Evolutionary conservation across 164 flowering plant species (phyloP), one percentile per base, ranked within the genome.

Genomic region (Buxus sempervirens): DNA sequence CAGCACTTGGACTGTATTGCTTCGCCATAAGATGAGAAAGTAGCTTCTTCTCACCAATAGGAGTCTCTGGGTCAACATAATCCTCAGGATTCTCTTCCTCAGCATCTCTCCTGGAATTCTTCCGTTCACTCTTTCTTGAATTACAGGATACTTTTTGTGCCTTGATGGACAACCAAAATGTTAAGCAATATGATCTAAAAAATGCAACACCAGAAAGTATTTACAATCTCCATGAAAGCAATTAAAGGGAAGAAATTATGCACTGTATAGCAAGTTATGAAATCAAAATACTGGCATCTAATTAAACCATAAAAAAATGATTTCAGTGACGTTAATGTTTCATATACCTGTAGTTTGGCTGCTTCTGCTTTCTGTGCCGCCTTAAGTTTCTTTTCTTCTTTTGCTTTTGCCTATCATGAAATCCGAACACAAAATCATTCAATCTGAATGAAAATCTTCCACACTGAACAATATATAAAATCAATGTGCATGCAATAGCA

Each of bases 11-110:
- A 79, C 72, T 86, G 74, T 84, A 96, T 59, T 86, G 89, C 70
- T 93, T 89, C 49, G 99, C 97, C 90, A 93, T 91, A 64, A 85
- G 86, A 58, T 54, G 59, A 63, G 99, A 90, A 60, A 96, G 90
- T 19, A 20, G 73, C 67, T 96, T 96, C 87, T 87, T 96, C 80
- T 88, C 86, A 58, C 99, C 99, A 21, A 60, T 36, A 42, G 90
- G 83, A 68, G 98, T 96, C 32, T 76, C 85, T 14, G 99, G 99
- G 64, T 96, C 95, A 56, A 85, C 58, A 73, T 66, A 95, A 66
- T 93, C 96, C 69, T 83, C 85, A 1, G 82, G 69, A 45, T 90
- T 90, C 70, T 88, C 96, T 38, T 90, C 91, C 54, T 60, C 89
- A 0, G 63, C 82, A 63, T 79, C 91, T 61, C 78, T 79, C 74